Evolutionary conservation across 345 rosid genomes (phyloP).

Genomic region (Nasturtium officinale): DNA sequence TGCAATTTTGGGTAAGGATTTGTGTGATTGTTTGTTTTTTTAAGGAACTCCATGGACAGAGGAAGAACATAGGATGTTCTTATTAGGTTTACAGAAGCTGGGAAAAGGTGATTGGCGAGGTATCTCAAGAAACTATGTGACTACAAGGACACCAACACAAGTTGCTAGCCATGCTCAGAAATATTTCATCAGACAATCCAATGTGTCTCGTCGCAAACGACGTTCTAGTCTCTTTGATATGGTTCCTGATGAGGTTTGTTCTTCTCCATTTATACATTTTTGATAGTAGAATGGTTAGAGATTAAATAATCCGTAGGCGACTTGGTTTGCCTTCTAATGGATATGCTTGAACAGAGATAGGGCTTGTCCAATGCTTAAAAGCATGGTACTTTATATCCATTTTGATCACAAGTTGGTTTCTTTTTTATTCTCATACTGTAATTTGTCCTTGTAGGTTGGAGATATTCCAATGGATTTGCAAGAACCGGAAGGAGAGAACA

Average conservation of each 20-base stretch:
- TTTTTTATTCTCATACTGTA: not conserved
- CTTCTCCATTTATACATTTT: not conserved
- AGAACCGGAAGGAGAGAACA: constrained; percentile 53
- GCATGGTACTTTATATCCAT: not conserved
- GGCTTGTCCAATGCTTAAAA: not conserved
- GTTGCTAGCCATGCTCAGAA: constrained; percentile 99
- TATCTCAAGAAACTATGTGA: constrained; percentile 85
- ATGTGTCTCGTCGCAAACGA: constrained; percentile 81
- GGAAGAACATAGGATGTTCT: constrained; percentile 95
- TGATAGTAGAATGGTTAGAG: not conserved
- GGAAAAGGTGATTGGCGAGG: constrained; percentile 99
- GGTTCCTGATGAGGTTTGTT: constrained; percentile 79
- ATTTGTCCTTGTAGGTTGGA: constrained; percentile 49
- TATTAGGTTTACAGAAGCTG: constrained; percentile 87
- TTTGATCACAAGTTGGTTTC: not conserved
- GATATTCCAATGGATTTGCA: constrained; percentile 62
- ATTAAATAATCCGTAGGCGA: not conserved
- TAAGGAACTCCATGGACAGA: constrained; percentile 98
- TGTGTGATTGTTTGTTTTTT: constrained; percentile 1
- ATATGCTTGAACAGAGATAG: not conserved
- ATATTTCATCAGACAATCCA: constrained; percentile 86
- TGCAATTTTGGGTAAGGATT: not conserved
- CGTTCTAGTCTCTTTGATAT: constrained; percentile 99
- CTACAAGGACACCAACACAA: constrained; percentile 94
- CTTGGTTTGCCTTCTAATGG: constrained; percentile 1